Percentiles rank a stretch among this genome's conserved stretches.
phyloP scores from a whole-genome alignment of 331 rosid genomes.

The Prunus yedoensis region DNA sequence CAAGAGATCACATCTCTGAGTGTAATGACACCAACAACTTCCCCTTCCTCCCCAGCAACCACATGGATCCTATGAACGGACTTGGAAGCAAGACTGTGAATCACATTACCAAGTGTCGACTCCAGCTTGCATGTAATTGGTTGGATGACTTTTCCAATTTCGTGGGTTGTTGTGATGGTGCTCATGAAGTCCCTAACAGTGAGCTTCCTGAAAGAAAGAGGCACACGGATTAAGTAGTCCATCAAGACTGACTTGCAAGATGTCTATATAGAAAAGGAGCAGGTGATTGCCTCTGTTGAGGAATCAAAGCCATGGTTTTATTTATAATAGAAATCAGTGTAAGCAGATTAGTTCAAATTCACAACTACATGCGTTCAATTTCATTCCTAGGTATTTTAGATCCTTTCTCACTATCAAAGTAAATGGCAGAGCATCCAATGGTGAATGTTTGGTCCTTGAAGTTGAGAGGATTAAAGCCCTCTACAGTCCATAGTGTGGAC shows the following conservation, averaged over 20 bases:
- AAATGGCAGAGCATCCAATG: background rate
- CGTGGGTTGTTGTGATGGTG: conserved; percentile 37
- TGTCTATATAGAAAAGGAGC: background rate
- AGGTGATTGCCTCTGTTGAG: background rate
- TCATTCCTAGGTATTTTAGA: background rate
- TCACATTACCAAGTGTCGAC: conserved; percentile 58
- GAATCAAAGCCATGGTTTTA: background rate
- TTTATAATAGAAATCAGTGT: background rate
- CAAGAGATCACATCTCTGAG: conserved; percentile 94
- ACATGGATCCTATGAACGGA: conserved; percentile 81
- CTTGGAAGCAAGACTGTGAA: conserved; percentile 66
- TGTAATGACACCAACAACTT: conserved; percentile 70
- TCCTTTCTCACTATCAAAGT: background rate
- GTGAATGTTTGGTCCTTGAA: background rate
- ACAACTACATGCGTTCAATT: background rate
- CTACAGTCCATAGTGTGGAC: background rate
- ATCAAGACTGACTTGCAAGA: background rate
- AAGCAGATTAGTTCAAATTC: background rate
- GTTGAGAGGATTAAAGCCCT: conserved; percentile 1
- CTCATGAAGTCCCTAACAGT: conserved; percentile 67
- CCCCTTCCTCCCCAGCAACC: conserved; percentile 44
- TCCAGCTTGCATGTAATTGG: conserved; percentile 72
- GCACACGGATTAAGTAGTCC: background rate
- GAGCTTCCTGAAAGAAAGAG: conserved; percentile 58
- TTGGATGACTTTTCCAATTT: conserved; percentile 42